Base-by-base conservation (phyloP, 2,329 filamentous ascomycete genomes). In the Cordyceps fumosorosea region DNA sequence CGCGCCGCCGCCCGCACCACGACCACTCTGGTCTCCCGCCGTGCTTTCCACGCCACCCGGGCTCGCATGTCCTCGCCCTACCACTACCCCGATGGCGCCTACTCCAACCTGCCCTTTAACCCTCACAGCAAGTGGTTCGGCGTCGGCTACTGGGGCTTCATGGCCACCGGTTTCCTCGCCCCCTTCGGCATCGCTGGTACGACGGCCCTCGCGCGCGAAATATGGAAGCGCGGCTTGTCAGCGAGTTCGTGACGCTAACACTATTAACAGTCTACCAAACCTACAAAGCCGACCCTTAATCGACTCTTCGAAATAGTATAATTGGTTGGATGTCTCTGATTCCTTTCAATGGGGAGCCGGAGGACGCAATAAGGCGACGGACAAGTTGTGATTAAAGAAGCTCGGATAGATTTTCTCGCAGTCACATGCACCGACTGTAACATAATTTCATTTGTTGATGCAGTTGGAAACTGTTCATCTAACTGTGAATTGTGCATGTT, bases 21-120 rank as follows among this genome's bases (percentile, higher is more conserved):
- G 75, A 86, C 87, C 74, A 80, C 84, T 68, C 77, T 87, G 75
- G 82, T 92, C 80, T 84, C 88, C 84, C 91, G 92, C 82, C 93
- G 95, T 78, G 91, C 89, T 81, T 97, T 99, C 89, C 89, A 92
- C 78, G 87, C 91, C 73, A 96, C 93, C 76, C 90, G 91, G 74
- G 80, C 89, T 75, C 91, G 90, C 77, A 81, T 96, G 76, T 85
- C 83, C 71, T 96, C 91, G 76, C 93, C 93, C 67, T 97, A 96
- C 88, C 95, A 99, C 84, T 99, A 99, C 83, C 89, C 93, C 71
- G 93, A 98, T 83, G 95, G 93, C 68, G 90, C 93, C 73, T 89
- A 91, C 79, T 88, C 84, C 83, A 98, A 97, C 85, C 80, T 99
- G 68, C 95, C 95, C 69, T 99, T 99, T 87, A 96, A 99, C 84